These are phyloP conservation scores for Hypoxylon sp. DNA, from an alignment of 2,329 filamentous ascomycete genomes.

Conservation along the genomic window DNA sequence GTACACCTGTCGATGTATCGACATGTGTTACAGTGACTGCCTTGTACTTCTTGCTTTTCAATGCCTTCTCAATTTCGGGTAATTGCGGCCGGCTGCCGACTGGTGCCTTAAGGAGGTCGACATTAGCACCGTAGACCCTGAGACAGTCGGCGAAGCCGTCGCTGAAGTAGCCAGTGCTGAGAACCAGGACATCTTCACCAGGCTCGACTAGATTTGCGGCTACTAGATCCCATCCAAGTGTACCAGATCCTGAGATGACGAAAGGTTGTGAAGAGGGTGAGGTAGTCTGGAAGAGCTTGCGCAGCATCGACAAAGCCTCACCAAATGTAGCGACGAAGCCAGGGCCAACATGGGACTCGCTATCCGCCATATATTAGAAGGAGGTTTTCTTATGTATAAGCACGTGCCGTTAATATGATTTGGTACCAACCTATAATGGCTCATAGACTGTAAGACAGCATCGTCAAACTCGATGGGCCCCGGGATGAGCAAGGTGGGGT, in stretches of 20 bases:
- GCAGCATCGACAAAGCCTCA: conserved; percentile 87
- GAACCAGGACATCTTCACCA: conserved; percentile 89
- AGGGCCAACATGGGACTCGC: conserved; percentile 92
- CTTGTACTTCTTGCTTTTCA: conserved; percentile 94
- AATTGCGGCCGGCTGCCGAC: conserved; percentile 91
- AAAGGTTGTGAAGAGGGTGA: conserved; percentile 88
- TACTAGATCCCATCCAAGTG: conserved; percentile 95
- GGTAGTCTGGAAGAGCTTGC: conserved; percentile 93
- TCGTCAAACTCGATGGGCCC: conserved; percentile 99
- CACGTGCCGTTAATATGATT: conserved; percentile 23
- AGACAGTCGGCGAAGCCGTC: conserved; percentile 95
- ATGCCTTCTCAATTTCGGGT: conserved; percentile 86
- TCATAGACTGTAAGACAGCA: conserved; percentile 94
- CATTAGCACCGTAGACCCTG: conserved; percentile 88
- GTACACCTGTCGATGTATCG: conserved; percentile 95
- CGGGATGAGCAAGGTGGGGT: conserved; percentile 88
- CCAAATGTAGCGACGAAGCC: conserved; percentile 92
- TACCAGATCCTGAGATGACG: conserved; percentile 93
- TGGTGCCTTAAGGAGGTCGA: conserved; percentile 89
- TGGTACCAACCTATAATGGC: conserved; percentile 81
- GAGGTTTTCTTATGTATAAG: not conserved
- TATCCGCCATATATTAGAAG: conserved; percentile 55
- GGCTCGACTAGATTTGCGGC: conserved; percentile 92
- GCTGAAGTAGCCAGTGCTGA: conserved; percentile 97
- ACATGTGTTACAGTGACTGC: conserved; percentile 95